These are phyloP conservation scores for Colletotrichum sp. DNA, from an alignment of 2,329 filamentous ascomycete genomes.

Conservation along the genomic window DNA sequence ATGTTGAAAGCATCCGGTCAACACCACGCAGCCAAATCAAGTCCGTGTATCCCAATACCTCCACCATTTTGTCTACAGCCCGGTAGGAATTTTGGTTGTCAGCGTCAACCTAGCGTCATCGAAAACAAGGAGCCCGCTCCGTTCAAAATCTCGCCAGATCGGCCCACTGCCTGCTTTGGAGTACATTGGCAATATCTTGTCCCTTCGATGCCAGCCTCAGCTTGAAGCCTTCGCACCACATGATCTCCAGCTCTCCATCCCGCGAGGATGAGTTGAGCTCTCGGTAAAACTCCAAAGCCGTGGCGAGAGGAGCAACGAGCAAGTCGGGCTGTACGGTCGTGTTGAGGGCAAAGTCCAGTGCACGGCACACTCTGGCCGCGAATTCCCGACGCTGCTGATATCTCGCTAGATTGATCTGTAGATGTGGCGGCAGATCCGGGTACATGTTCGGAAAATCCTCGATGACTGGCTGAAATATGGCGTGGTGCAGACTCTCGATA, in stretches of 20 bases:
- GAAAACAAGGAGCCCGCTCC: neutral
- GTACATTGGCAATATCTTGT: slow-evolving; percentile 42
- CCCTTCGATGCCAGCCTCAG: slow-evolving; percentile 43
- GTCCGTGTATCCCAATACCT: neutral
- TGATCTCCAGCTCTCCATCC: slow-evolving; percentile 48
- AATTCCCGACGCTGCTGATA: slow-evolving; percentile 51
- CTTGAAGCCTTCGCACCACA: slow-evolving; percentile 54
- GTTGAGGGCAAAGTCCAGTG: slow-evolving; percentile 51
- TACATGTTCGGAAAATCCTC: slow-evolving; percentile 44
- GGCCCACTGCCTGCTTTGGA: slow-evolving; percentile 44
- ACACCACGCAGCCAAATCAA: neutral
- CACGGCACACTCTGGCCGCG: slow-evolving; percentile 55
- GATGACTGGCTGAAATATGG: slow-evolving; percentile 48
- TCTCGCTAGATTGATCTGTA: slow-evolving; percentile 44
- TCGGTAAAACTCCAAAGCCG: slow-evolving; percentile 47
- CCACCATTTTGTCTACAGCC: neutral
- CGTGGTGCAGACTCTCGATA: slow-evolving; percentile 49
- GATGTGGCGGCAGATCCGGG: slow-evolving; percentile 39
- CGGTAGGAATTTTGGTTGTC: neutral
- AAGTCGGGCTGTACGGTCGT: slow-evolving; percentile 52
- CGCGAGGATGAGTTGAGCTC: slow-evolving; percentile 41
- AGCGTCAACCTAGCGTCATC: neutral
- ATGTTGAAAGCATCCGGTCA: neutral
- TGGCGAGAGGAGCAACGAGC: slow-evolving; percentile 46
- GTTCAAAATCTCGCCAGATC: slow-evolving; percentile 29